Evolutionary conservation across 2,329 filamentous ascomycete species (phyloP).

Genomic region (Colletotrichum camelliae): DNA sequence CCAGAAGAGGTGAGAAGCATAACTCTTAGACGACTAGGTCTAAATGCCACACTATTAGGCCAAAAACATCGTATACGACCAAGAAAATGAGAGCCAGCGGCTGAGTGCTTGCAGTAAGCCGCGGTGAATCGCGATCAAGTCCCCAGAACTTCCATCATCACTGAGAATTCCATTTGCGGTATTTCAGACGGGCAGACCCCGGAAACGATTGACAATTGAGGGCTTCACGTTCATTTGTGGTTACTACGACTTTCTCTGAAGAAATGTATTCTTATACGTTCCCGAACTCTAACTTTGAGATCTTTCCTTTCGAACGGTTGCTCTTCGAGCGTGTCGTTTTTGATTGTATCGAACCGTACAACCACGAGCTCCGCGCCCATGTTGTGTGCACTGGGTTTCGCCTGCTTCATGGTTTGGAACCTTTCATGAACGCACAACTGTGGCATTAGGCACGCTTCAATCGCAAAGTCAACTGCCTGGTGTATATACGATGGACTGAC

Average conservation of each 20-base stretch:
- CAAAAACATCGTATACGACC: not conserved
- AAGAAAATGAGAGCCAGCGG: not conserved
- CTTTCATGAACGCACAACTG: not conserved
- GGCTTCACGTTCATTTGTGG: fast-evolving
- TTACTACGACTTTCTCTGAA: fast-evolving
- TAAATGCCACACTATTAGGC: not conserved
- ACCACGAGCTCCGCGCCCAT: not conserved
- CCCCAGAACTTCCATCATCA: fast-evolving
- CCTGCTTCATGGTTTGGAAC: not conserved
- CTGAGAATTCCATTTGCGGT: not conserved
- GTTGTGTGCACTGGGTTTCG: too few species aligned
- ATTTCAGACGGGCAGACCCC: too few species aligned
- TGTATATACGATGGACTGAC: not conserved
- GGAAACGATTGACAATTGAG: not conserved
- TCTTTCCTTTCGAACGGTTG: fast-evolving
- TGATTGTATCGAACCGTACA: not conserved
- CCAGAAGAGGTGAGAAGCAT: not conserved
- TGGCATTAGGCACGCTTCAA: not conserved
- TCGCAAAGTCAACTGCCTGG: not conserved
- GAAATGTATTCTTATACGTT: not conserved
- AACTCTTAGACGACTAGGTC: not conserved
- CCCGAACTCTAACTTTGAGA: not conserved
- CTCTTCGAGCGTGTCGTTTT: not conserved
- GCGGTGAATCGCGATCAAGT: not conserved
- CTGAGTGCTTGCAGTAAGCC: not conserved